Conservation (phyloP, 108 stramenopile species). For the Chaetoceros muelleri region DNA sequence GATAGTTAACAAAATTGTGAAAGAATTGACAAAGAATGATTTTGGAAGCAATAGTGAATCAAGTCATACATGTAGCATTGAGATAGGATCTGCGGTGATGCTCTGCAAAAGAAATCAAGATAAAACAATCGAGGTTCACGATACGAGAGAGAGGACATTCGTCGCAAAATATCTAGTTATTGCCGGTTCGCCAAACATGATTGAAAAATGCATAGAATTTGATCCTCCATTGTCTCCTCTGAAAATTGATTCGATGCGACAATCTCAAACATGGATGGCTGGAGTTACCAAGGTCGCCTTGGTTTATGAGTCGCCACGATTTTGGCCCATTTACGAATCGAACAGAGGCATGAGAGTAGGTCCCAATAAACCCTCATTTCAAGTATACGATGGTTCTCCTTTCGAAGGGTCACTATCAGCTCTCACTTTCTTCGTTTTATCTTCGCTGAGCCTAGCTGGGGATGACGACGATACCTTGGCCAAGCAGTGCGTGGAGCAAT, state of each 20-base stretch:
- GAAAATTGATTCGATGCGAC: slow-evolving; percentile 30
- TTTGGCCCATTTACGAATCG: slow-evolving; percentile 26
- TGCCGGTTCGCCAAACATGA: slow-evolving; percentile 35
- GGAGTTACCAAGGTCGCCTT: slow-evolving; percentile 49
- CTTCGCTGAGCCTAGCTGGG: slow-evolving; percentile 1
- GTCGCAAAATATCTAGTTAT: slow-evolving; percentile 26
- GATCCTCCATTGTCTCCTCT: slow-evolving; percentile 20
- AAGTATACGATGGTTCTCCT: slow-evolving; percentile 45
- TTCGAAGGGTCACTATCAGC: slow-evolving; percentile 18
- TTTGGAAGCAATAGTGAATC: too few relatives aligned
- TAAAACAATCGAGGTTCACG: neutral
- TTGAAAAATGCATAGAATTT: slow-evolving; percentile 23
- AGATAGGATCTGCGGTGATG: neutral
- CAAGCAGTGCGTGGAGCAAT: slow-evolving; percentile 20
- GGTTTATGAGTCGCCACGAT: slow-evolving; percentile 21
- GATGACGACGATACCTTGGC: slow-evolving; percentile 23
- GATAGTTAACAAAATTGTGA: slow-evolving; percentile 18
- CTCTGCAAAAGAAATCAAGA: slow-evolving; percentile 1
- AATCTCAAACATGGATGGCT: slow-evolving; percentile 50
- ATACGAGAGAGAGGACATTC: slow-evolving; percentile 5
- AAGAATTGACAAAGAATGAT: too few relatives aligned
- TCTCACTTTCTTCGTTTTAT: slow-evolving; percentile 37
- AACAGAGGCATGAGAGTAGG: slow-evolving; percentile 17
- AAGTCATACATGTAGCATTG: too few relatives aligned
- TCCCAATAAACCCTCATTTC: slow-evolving; percentile 27